Percentiles rank a stretch among this genome's conserved stretches.
phyloP scores from a whole-genome alignment of 176 grass and related monocot species.

The Dendrocalamus sinicus region DNA sequence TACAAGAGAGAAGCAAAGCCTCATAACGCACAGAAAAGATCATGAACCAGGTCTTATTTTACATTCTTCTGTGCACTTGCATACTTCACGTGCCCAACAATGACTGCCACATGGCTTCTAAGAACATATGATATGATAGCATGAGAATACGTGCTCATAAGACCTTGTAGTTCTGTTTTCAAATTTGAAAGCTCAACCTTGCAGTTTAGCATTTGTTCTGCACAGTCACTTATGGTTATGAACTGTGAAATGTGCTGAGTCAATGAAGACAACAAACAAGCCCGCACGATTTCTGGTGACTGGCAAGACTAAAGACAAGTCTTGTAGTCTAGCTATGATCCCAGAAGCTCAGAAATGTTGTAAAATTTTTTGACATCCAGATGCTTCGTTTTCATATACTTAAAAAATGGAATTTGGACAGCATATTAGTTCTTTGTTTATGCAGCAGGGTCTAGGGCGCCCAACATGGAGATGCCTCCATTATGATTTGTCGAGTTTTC shows the following conservation, averaged over 20 bases:
- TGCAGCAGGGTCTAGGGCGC: neutral
- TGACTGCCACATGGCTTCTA: conserved; percentile 1
- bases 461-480: conserved; percentile 17
- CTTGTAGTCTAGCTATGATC: conserved; percentile 10
- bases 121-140: conserved; percentile 14
- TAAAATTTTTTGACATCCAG: neutral
- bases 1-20: conserved; percentile 28
- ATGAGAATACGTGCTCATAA: conserved; percentile 25
- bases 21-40: conserved; percentile 3
- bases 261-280: neutral
- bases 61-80: conserved; percentile 26
- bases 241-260: neutral
- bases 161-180: neutral
- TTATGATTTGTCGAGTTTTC: neutral
- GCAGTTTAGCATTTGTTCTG: neutral
- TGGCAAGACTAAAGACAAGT: neutral
- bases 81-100: conserved; percentile 19
- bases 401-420: neutral
- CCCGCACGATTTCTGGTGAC: neutral
- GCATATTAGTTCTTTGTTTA: neutral
- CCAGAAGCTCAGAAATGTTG: neutral
- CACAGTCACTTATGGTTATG: neutral
- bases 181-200: neutral
- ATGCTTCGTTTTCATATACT: neutral
- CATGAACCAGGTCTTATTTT: conserved; percentile 26